These are phyloP conservation scores for Hypoxylon fragiforme DNA, from an alignment of 495 filamentous ascomycete species.

Conservation along the genomic window DNA sequence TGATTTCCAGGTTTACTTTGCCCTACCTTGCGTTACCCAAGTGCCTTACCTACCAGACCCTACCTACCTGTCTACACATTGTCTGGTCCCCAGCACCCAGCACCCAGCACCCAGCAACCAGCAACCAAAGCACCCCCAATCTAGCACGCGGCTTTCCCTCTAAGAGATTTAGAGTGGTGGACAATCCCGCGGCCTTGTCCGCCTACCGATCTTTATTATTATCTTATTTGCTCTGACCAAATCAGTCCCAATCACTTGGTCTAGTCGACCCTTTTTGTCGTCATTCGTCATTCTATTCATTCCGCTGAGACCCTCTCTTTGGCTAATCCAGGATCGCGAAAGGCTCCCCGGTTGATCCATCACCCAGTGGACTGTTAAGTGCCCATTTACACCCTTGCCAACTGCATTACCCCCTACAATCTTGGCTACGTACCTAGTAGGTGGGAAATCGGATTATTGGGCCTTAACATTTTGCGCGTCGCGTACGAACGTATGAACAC, in stretches of 20 bases:
- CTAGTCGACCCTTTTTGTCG: background rate
- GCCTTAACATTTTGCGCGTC: constrained; percentile 25
- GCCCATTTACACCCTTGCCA: constrained; percentile 20
- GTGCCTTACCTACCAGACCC: too few species aligned
- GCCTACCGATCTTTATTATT: background rate
- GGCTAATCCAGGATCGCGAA: constrained; percentile 12
- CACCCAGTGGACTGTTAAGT: constrained; percentile 28
- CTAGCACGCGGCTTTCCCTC: constrained; percentile 1
- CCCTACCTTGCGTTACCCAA: too few species aligned
- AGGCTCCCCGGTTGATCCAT: constrained; percentile 30
- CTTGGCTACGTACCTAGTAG: constrained; percentile 7
- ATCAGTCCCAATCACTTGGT: background rate
- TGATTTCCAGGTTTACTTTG: too few species aligned
- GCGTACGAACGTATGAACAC: constrained; percentile 20
- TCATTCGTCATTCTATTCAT: constrained; percentile 7
- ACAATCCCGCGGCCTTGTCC: constrained; percentile 1
- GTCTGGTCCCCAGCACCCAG: too few species aligned
- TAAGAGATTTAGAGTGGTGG: constrained; percentile 18
- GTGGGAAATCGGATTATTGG: constrained; percentile 23
- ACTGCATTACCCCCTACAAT: constrained; percentile 5
- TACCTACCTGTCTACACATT: too few species aligned
- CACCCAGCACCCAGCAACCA: background rate
- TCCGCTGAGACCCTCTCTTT: constrained; percentile 14
- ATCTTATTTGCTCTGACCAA: background rate
- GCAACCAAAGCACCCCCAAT: background rate